Base-by-base conservation (phyloP, 2,329 filamentous ascomycete genomes). In the Aureobasidium vineae region DNA sequence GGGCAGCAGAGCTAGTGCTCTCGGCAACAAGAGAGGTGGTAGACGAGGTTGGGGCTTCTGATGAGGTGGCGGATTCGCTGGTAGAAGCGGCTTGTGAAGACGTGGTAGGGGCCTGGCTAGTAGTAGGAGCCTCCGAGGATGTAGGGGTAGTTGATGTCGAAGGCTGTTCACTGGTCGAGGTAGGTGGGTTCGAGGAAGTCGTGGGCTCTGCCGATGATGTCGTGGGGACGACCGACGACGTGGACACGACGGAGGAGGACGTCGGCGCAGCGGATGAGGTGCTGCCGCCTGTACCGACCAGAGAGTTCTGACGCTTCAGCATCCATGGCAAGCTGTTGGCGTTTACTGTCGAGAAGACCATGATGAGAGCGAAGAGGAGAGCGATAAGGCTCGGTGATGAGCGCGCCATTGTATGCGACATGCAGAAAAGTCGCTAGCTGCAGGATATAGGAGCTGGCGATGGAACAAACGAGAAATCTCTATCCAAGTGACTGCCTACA, bases 281-380 rank as follows among this genome's bases (percentile, higher is more conserved):
- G 49, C 47, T 53, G 16, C 67, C 69, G 19, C 73, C 75, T 16
- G 74, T 76, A 16, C 72, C 75, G 11, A 72, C 71, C 7, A 72
- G 71, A 69, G 75, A 73, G 71, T 74, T 71, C 66, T 74, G 73
- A 28, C 70, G 69, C 70, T 73, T 73, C 23, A 73, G 74, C 66
- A 76, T 70, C 59, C 75, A 75, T 53, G 70, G 70, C 15, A 74
- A 72, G 60, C 76, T 70, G 53, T 75, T 70, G 23, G 73, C 72
- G 21, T 68, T 64, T 59, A 75, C 73, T 41, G 72, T 70, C 31
- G 74, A 69, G 67, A 76, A 74, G 64, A 70, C 70, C 59, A 74
- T 70, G 57, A 74, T 71, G 64, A 74, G 56, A 21, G 69, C 69
- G 63, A 75, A 67, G 69, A 76, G 72, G 61, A 69, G 68, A 68